Conservation (phyloP, 805 yeast genomes). For the Candida schatavii region DNA sequence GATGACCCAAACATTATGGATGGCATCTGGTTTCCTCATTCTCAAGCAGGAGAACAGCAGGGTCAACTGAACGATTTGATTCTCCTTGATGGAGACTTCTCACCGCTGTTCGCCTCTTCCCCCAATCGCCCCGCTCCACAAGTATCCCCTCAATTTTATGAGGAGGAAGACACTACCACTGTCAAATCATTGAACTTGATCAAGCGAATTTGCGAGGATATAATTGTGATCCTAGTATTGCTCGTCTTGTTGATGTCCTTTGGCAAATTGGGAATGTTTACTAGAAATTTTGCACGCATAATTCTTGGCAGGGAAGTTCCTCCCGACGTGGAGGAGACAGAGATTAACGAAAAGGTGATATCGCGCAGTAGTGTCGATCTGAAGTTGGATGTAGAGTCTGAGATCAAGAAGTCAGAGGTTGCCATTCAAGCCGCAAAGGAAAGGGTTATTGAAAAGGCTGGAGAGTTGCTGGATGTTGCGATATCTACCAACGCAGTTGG, state of each 20-base stretch:
- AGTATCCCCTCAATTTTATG: conserved; percentile 4
- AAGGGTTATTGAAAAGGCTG: background rate
- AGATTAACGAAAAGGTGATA: conserved; percentile 2
- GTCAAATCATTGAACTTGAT: conserved; percentile 14
- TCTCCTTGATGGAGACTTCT: conserved; percentile 8
- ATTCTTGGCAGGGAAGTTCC: background rate
- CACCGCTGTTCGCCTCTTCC: background rate
- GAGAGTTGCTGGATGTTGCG: background rate
- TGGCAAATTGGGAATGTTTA: conserved; percentile 32
- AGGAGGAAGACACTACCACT: background rate
- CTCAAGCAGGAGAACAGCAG: conserved; percentile 1
- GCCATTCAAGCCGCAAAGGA: background rate
- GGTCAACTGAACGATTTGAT: conserved; percentile 13
- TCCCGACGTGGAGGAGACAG: conserved; percentile 13
- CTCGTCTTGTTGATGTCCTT: conserved; percentile 33
- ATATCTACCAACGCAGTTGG: background rate
- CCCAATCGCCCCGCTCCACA: background rate
- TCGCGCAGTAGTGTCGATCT: conserved; percentile 8
- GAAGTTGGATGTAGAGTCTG: conserved; percentile 2
- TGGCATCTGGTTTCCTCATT: conserved; percentile 32
- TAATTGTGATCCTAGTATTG: conserved; percentile 42
- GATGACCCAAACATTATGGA: conserved; percentile 16
- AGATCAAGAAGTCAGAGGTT: conserved; percentile 4
- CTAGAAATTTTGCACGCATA: conserved; percentile 7
- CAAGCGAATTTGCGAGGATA: conserved; percentile 45